Base-by-base conservation (phyloP, 2,329 filamentous ascomycete genomes). In the Cladosporium oxysporum region DNA sequence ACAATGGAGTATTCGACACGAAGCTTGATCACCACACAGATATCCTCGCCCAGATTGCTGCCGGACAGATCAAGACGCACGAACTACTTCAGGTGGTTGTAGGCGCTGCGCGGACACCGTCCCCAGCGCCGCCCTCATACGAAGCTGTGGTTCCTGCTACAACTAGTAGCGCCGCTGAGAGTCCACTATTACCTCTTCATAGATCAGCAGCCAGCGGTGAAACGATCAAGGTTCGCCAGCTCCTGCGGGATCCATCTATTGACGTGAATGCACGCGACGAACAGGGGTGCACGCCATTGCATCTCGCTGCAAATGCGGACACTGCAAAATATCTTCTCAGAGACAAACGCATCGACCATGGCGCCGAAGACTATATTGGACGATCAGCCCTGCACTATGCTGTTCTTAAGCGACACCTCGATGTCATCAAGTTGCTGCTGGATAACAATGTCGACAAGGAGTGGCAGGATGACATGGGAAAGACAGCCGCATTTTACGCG, bases 401-500 rank as follows among this genome's bases (percentile, higher is more conserved):
- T 62, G 59, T 62, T 10, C 47, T 62, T 1, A 53, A 52, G 21
- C 47, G 44, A 12, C 59, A n/a, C 10, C 47, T 53, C 21, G 47
- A 53, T 41, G 59, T 62, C 10, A 23, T 53, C 47, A 62, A 53
- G 21, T 21, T 41, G 10, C 44, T 62, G 16, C 29, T 62, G 1
- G 47, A 53, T 1, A 53, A 29, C 59, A 37, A 37, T 5, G 29
- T 62, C 7, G 59, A 62, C 31, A 41, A 37, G 6, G 47, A 62
- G 10, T 53, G 59, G 59, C 21, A 62, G 18, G 59, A 62, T 7
- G 44, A 52, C 35, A 47, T 1, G 14, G 47, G 66, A 63, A 68
- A 68, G 66, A 55, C 64, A 55, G 58, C 64, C 4, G 16, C 23
- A 31, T 62, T 62, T 16, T 66, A 66, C 29, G 64, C 64, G 5